phyloP scores from a whole-genome alignment of 257 asterid species.

The Datura wrightii region DNA sequence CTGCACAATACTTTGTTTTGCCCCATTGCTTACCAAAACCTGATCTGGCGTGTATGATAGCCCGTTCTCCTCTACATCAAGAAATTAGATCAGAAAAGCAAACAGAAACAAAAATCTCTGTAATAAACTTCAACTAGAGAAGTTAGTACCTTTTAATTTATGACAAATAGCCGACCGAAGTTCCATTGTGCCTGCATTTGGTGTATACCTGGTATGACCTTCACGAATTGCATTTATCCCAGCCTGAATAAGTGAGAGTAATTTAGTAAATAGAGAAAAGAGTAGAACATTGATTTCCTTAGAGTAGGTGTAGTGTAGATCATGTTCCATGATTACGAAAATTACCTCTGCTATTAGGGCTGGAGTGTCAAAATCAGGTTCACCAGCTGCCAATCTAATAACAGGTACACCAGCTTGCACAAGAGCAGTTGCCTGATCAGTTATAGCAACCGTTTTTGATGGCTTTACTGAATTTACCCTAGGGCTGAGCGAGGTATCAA shows the following conservation, averaged over 20 bases:
- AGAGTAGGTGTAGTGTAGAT: neutral
- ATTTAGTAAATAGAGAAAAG: conserved; percentile 4
- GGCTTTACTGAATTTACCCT: conserved; percentile 92
- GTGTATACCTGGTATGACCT: conserved; percentile 89
- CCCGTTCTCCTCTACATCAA: conserved; percentile 81
- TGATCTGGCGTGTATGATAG: conserved; percentile 84
- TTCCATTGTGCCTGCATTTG: conserved; percentile 91
- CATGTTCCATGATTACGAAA: neutral
- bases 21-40: conserved; percentile 94
- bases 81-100: conserved; percentile 1
- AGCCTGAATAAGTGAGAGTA: conserved; percentile 53
- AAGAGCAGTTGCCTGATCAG: conserved; percentile 94
- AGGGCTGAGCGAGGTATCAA: conserved; percentile 81
- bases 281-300: neutral
- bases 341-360: conserved; percentile 80
- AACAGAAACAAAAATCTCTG: neutral
- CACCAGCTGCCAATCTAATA: conserved; percentile 92
- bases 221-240: conserved; percentile 89
- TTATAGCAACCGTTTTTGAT: conserved; percentile 88
- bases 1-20: conserved; percentile 88
- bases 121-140: neutral
- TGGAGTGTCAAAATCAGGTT: conserved; percentile 98
- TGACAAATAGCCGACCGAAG: conserved; percentile 85
- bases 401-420: conserved; percentile 95
- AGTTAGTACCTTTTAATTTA: conserved; percentile 75